A percentile compares a stretch with the other conserved stretches of the same genome.
phyloP scores from a whole-genome alignment of 169 alveolate species.

The Amoebophrya sp. region DNA sequence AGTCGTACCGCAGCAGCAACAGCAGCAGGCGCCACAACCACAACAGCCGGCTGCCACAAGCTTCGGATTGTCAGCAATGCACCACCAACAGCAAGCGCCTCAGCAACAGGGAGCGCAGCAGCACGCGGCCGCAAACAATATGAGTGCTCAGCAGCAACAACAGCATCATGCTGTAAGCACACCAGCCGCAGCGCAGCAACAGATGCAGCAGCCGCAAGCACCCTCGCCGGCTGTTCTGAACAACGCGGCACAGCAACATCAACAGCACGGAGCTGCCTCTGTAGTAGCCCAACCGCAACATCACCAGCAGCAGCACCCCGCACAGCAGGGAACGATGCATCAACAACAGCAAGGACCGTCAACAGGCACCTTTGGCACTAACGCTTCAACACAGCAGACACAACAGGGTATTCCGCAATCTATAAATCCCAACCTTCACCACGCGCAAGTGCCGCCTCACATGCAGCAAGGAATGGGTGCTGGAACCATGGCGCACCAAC shows the following conservation, averaged over 20 bases:
- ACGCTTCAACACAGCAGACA: no score
- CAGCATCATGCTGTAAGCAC: not conserved
- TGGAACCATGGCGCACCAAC: no score
- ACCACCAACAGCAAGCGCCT: not conserved
- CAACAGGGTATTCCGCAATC: no score
- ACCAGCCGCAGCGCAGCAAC: not conserved
- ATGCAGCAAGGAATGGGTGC: no score
- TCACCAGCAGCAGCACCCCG: not conserved
- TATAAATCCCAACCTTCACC: no score
- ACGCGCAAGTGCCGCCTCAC: no score
- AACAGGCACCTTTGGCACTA: no score
- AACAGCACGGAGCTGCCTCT: no score
- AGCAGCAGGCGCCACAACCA: not conserved
- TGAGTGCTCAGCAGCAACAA: not conserved
- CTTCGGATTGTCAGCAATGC: not conserved
- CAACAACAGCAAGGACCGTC: not conserved
- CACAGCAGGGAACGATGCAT: not conserved
- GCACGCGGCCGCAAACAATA: not conserved
- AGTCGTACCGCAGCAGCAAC: not conserved
- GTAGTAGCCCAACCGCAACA: no score
- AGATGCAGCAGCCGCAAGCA: not conserved
- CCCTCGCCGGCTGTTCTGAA: not conserved
- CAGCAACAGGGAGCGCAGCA: slow-evolving; percentile 5
- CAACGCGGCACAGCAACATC: no score
- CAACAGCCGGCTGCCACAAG: not conserved